Conservation (phyloP, 768 basidiomycete species). For the Lyophyllum shimeji region DNA sequence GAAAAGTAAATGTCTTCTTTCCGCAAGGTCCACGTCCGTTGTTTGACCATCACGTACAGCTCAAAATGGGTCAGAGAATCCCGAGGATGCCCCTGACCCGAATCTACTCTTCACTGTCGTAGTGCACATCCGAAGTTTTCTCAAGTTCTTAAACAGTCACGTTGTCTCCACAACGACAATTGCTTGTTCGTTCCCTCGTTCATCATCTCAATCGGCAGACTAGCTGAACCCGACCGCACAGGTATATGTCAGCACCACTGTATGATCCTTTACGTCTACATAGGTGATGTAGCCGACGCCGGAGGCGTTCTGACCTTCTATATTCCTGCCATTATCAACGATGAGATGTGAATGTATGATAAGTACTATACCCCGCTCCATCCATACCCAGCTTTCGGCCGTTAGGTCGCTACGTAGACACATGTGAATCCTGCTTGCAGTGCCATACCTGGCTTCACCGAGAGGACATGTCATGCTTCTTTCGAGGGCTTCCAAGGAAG, state of each 20-base stretch:
- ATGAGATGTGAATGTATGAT: conserved; percentile 26
- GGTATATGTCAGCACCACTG: conserved; percentile 84
- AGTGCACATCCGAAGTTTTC: conserved; percentile 71
- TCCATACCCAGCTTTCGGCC: conserved; percentile 5
- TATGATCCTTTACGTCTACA: conserved; percentile 86
- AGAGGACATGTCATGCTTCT: too few relatives aligned
- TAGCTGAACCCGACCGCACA: conserved; percentile 29
- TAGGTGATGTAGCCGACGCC: conserved; percentile 74
- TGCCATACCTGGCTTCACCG: too few relatives aligned
- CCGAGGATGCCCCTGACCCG: conserved; percentile 47
- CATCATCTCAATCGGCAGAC: neutral
- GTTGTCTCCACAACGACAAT: conserved; percentile 83
- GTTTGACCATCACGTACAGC: conserved; percentile 5
- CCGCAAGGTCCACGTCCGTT: neutral
- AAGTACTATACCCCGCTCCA: neutral
- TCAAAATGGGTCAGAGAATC: conserved; percentile 28
- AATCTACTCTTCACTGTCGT: conserved; percentile 62
- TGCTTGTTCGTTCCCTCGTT: conserved; percentile 56
- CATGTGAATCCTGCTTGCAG: too few relatives aligned
- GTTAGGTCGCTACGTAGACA: neutral
- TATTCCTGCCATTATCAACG: conserved; percentile 76
- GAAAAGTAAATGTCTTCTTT: conserved; percentile 36
- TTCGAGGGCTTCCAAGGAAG: neutral
- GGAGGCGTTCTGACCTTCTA: conserved; percentile 90
- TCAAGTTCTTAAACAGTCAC: conserved; percentile 80